Base-by-base conservation (phyloP, 2,329 filamentous ascomycete genomes). In the Albifimbria verrucaria region DNA sequence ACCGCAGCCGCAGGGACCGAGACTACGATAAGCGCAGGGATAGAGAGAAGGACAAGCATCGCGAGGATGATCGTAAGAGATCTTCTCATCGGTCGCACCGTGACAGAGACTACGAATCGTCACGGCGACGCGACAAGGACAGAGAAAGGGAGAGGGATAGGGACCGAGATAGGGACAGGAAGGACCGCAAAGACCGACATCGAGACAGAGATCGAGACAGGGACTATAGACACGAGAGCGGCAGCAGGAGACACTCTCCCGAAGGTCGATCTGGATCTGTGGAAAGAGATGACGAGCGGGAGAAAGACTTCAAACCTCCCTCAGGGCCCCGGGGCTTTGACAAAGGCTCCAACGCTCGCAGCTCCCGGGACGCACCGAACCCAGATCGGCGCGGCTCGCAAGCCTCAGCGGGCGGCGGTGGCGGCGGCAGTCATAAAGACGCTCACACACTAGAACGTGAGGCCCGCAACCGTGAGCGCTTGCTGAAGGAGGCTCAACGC, bases 361-460 rank as follows among this genome's bases (percentile, higher is more conserved):
- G 20, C 9, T 9, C 24, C 15, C 44, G 44, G 11, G 23, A 47
- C 22, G 12, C 21, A n/a, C 44, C 22, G 22, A 26, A 36, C 25
- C 25, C 18, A 21, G 69, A 57, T 45, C 70, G 75, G 24, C 70
- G 71, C 20, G 62, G 65, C 43, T 73, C 72, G 4, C 68, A 72
- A 52, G 61, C 68, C 7, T 71, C 69, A 32, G 48, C 57, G 50
- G 49, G 59, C 48, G 59, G 53, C 24, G 46, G 24, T 23, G 28
- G 52, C 9, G 57, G 55, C 6, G 45, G 48, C 45, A 48, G 55
- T 5, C 53, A 50, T 51, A 77, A 75, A 54, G 84, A 88, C 58
- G 77, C 82, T n/a, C 86, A 89, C 67, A 86, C 87, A 2, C 74
- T 86, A 0, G 87, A 90, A 68, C 82, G 87, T 21, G 86, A 89